These are phyloP conservation scores for Murraya paniculata DNA, from an alignment of 345 rosid species.

Conservation along the genomic window DNA sequence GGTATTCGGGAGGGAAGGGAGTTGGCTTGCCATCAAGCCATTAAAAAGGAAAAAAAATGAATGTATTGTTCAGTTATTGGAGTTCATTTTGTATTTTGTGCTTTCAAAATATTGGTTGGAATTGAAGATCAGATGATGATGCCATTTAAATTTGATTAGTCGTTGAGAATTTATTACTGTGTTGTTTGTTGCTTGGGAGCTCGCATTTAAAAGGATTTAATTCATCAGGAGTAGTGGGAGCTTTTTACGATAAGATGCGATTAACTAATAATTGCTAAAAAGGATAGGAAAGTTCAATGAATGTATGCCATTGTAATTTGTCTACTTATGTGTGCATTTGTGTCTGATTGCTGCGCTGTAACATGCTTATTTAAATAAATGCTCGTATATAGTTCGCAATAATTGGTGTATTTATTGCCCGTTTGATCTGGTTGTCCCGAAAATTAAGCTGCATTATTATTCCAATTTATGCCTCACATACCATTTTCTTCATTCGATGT, in stretches of 20 bases:
- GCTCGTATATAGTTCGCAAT: not conserved
- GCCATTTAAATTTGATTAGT: not conserved
- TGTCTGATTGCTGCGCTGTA: not conserved
- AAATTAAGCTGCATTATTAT: not conserved
- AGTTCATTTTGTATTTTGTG: not conserved
- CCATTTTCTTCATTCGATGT: constrained; percentile 12
- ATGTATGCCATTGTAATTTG: not conserved
- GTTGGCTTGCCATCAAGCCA: too few relatives aligned
- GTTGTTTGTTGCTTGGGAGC: not conserved
- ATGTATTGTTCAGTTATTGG: not conserved
- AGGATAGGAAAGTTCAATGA: not conserved
- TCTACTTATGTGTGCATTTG: not conserved
- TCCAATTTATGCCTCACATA: not conserved
- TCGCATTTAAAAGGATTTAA: not conserved
- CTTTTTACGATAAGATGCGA: not conserved
- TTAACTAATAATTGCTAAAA: not conserved
- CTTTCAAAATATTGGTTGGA: not conserved
- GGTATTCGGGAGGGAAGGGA: too few relatives aligned
- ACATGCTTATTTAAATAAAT: not conserved
- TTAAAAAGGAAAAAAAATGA: not conserved
- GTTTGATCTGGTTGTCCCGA: not conserved
- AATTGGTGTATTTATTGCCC: not conserved
- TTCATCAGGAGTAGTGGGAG: not conserved
- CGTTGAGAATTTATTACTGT: not conserved
- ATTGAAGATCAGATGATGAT: not conserved